These are phyloP conservation scores for Gryganskiella cystojenkinii DNA, from an alignment of 192 early-diverging fungal species.

Conservation along the genomic window DNA sequence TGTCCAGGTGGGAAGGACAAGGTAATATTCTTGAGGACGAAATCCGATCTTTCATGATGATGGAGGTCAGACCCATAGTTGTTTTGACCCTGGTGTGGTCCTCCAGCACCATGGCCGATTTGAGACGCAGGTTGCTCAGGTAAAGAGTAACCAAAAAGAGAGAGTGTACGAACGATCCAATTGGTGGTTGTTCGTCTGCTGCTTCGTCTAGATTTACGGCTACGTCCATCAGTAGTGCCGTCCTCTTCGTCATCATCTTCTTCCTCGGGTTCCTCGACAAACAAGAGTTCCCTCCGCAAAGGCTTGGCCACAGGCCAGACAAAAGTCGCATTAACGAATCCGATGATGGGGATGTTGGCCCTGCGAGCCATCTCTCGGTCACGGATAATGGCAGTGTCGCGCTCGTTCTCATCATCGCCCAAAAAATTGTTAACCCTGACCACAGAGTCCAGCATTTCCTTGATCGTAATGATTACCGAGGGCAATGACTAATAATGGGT, in stretches of 20 bases:
- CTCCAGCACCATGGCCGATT: neutral
- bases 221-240: neutral
- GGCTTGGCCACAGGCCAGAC: conserved; percentile 39
- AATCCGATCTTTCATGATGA: neutral
- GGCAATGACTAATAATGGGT: conserved; percentile 36
- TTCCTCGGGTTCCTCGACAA: conserved; percentile 41
- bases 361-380: conserved; percentile 44
- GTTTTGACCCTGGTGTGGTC: neutral
- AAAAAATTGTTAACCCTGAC: conserved; percentile 46
- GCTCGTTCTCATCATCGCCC: conserved; percentile 45
- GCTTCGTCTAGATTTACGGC: neutral
- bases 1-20: conserved; percentile 44
- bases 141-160: conserved; percentile 43
- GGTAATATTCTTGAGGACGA: conserved; percentile 25
- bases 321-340: conserved; percentile 44
- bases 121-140: conserved; percentile 10
- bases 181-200: conserved; percentile 7
- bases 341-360: conserved; percentile 48
- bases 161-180: conserved; percentile 44
- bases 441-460: conserved; percentile 38
- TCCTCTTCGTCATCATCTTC: conserved; percentile 11
- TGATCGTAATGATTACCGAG: conserved; percentile 14
- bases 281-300: neutral
- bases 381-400: conserved; percentile 39
- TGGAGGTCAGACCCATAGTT: conserved; percentile 1